Base-by-base conservation (phyloP, 768 basidiomycete genomes). In the Pleurotus djamor region DNA sequence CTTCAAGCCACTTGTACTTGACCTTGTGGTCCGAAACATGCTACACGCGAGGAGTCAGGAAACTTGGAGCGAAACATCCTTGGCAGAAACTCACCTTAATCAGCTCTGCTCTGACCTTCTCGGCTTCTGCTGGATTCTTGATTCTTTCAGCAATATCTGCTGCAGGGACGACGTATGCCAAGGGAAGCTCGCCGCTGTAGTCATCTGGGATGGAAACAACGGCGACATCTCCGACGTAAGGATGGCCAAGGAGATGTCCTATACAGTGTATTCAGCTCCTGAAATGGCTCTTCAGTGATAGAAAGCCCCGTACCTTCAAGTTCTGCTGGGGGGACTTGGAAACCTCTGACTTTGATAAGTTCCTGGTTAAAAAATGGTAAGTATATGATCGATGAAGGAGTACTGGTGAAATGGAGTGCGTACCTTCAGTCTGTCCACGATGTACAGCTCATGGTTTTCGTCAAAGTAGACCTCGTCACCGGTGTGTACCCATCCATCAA, bases 131-230 rank as follows among this genome's bases (percentile, higher is more conserved):
- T 16, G 54, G 54, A 32, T 56, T 41, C 32, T 44, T 41, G 17
- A 76, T 63, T 48, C 71, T 70, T 60, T 72, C 50, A 3, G 75
- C 69, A 6, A 81, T 79, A n/a, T 74, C 69, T 2, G 69, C 63
- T 5, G 72, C 76, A 4, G 88, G 75, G 0, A 83, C 84, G 3
- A 90, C 79, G 64, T 84, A 91, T 4, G 88, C 90, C 65, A 89
- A 66, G 0, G 89, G 89, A 5, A 88, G 72, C 67, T 91, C 89
- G 13, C 89, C 89, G 60, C 83, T 85, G 60, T 83, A 90, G 6
- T 89, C 88, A 65, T 91, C 85, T 6, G 82, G 83, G 35, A 87
- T 65, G 0, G 86, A 83, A 14, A 91, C 82, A 1, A 91, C 87
- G 62, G 88, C 88, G 1, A 76, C 76, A 45, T 87, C 82, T 4